Conservation (phyloP, 2,329 filamentous ascomycete genomes). For the Sclerotinia minor region DNA sequence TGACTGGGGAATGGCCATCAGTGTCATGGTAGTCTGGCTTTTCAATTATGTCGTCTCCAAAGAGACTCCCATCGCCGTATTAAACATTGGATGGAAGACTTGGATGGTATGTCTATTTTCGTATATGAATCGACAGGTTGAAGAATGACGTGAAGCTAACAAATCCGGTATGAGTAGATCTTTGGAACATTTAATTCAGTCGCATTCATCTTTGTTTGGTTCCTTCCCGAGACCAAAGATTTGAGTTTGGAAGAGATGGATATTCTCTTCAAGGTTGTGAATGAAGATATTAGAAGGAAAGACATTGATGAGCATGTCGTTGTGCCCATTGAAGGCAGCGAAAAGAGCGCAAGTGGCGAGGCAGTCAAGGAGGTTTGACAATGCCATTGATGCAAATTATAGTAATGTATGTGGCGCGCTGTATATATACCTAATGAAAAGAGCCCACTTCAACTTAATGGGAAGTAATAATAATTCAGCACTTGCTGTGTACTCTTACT, state of each 20-base stretch:
- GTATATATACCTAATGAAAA: not conserved
- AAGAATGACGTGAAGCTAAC: not conserved
- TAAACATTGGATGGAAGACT: slow-evolving; percentile 45
- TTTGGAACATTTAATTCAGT: slow-evolving; percentile 27
- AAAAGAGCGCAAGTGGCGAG: not conserved
- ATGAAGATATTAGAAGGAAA: slow-evolving; percentile 22
- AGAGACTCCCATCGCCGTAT: slow-evolving; percentile 52
- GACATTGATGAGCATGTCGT: slow-evolving; percentile 24
- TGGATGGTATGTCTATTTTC: slow-evolving; percentile 26
- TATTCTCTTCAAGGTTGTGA: slow-evolving; percentile 26
- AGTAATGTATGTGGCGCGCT: not conserved
- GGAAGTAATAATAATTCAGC: not conserved
- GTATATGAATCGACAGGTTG: too few species aligned
- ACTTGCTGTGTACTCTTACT: not conserved
- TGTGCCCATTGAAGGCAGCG: not conserved
- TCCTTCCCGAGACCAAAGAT: slow-evolving; percentile 30
- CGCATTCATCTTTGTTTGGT: slow-evolving; percentile 47
- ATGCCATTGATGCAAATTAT: not conserved
- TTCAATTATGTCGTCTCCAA: slow-evolving; percentile 54
- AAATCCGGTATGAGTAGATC: slow-evolving; percentile 15
- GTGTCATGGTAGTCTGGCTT: slow-evolving; percentile 52
- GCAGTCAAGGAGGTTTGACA: not conserved
- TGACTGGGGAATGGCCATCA: slow-evolving; percentile 51
- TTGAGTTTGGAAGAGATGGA: slow-evolving; percentile 30
- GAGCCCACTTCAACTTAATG: not conserved